Base-by-base conservation (phyloP, 2,329 filamentous ascomycete species). In the Microdochium trichocladiopsis region DNA sequence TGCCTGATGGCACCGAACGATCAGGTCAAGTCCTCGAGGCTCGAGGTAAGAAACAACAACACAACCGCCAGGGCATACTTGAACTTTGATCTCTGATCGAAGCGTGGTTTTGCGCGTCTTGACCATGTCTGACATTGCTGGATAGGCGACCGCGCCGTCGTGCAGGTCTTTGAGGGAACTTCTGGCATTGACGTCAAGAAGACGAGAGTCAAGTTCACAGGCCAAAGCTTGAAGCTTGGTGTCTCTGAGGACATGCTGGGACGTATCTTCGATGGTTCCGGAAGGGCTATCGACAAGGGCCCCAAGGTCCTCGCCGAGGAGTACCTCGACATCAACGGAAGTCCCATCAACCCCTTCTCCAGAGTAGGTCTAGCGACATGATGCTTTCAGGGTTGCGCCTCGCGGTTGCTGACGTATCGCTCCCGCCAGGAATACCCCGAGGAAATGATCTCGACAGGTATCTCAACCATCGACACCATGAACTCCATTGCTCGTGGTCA, bases 391-490 rank as follows among this genome's bases (percentile, higher is more conserved):
- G 18, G 14, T 45, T 16, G 6, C 3, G 41, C 16, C 12, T 37
- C n/a, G 33, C 33, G 12, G 33, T n/a, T 18, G 12, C 60, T 64
- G 51, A 65, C 55, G 56, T 36, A 51, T 33, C 8, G 14, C 28
- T 43, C 53, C 36, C 23, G 22, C 23, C 58, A 95, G 90, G 90
- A 96, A 61, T 99, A 99, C 69, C 94, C 94, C 66, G 94, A 99
- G 77, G 95, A 99, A 76, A 99, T 99, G 93, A 97, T 99, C 66
- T 94, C 93, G 33, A 99, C 94, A 48, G 94, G 94, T 84, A 99
- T 99, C 72, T 97, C 93, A 57, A 92, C 94, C 67, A 97, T 99
- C 66, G 93, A 97, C 69, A 96, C 92, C 56, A 97, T 97, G 93
- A 91, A 91, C 79, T 92, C 88, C 56, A 95, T 97, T 71, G 94